These are phyloP conservation scores for Mediolabrus comicus DNA, from an alignment of 108 stramenopile species.

Conservation along the genomic window DNA sequence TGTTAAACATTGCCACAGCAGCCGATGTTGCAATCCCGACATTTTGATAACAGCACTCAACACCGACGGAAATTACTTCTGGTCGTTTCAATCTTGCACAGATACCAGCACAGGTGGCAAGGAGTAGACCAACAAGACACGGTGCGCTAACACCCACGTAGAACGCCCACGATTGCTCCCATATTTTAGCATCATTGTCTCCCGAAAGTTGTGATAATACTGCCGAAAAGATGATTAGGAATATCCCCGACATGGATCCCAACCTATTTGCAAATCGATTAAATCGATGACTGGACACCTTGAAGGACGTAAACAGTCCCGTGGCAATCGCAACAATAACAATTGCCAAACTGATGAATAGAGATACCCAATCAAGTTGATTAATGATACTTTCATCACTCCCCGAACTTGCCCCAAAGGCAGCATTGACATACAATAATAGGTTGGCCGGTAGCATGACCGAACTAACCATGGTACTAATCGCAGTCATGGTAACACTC, in stretches of 20 bases:
- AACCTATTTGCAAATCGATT: conserved; percentile 50
- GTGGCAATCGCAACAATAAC: conserved; percentile 74
- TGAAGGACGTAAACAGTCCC: conserved; percentile 61
- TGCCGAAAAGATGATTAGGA: conserved; percentile 70
- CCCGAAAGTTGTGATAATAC: conserved; percentile 60
- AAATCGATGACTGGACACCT: conserved; percentile 52
- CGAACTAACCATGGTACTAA: conserved; percentile 67
- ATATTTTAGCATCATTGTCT: conserved; percentile 58
- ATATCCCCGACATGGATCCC: conserved; percentile 65
- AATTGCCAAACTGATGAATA: conserved; percentile 68
- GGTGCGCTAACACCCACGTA: conserved; percentile 69
- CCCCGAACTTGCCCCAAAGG: conserved; percentile 49
- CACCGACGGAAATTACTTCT: conserved; percentile 74
- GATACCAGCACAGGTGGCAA: conserved; percentile 56
- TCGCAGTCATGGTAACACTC: conserved; percentile 88
- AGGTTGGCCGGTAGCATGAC: conserved; percentile 80
- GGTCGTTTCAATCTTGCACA: conserved; percentile 53
- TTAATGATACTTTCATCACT: conserved; percentile 30
- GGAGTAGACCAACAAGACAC: conserved; percentile 60
- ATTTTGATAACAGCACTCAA: conserved; percentile 91
- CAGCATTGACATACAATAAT: conserved; percentile 68
- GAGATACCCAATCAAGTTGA: conserved; percentile 69
- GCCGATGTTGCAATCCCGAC: conserved; percentile 81
- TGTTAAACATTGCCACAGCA: conserved; percentile 76
- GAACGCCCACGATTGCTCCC: conserved; percentile 71